Conservation (phyloP, 306 rosid genomes). For the barrel medic (Medicago truncatula) region MtrunA17r5.0-ANR NC_053049.1:34264501-34265000, state of each 20-base stretch:
- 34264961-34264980: slow-evolving; percentile 1
- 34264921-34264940: slow-evolving; percentile 11
- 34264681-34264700: neutral
- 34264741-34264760: slow-evolving; percentile 23
- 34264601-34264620: slow-evolving; percentile 65
- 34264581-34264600: slow-evolving; percentile 82
- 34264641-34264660: slow-evolving; percentile 53
- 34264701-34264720: neutral
- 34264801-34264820: neutral
- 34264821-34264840: slow-evolving; percentile 8
- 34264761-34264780: neutral
- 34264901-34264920: neutral
- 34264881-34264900: slow-evolving; percentile 5
- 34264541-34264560: slow-evolving; percentile 56
- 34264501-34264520: slow-evolving; percentile 71
- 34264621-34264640: slow-evolving; percentile 74
- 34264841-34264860: slow-evolving; percentile 6
- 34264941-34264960: slow-evolving; percentile 12
- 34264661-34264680: neutral
- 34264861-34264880: slow-evolving; percentile 7
- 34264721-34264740: slow-evolving; percentile 20
- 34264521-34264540: slow-evolving; percentile 52
- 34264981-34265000: neutral
- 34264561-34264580: slow-evolving; percentile 66
- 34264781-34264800: neutral